Evolutionary conservation across 2,329 filamentous ascomycete species (phyloP), one percentile per base, ranked within the genome.

Genomic region (Trichoderma guizhouense): DNA sequence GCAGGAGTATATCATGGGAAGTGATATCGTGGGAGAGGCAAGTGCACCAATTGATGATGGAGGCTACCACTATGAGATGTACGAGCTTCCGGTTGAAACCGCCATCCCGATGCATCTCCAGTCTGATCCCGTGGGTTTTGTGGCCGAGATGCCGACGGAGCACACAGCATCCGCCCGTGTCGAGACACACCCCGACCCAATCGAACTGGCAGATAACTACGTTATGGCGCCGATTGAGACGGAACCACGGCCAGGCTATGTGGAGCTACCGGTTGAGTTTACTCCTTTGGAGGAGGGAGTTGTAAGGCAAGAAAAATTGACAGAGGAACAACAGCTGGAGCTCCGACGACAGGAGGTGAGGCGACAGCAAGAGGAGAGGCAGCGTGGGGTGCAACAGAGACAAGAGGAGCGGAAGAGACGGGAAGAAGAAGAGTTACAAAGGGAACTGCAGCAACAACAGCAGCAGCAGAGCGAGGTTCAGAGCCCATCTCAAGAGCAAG

Each of bases 131-230:
- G 79, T 86, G 2, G 85, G 85, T 1, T 53, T 82, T 18, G 78
- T 87, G 26, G 82, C 85, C 3, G 86, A 87, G 76, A 83, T 88
- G 79, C 76, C 83, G 6, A 86, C 84, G 11, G 81, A 83, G 21
- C 76, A 81, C 26, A 86, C 85, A 0, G 81, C 79, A 0, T 74
- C 74, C 8, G 83, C 85, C 7, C 76, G 77, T 1, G 79, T 83
- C 7, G 85, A 87, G 73, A 78, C 76, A 14, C 79, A 86, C 53
- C 85, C 85, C 0, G 77, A 82, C 0, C 83, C 84, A 0, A 80
- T 86, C 4, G 85, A 87, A 75, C 81, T 87, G 73, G 81, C 79
- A 1, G 83, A 82, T 61, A 80, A 80, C 30, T 77, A 78, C 7
- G 74, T 82, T 7, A 75, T 83, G 5, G 80, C 82, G 1, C 80